Evolutionary conservation across 2,329 filamentous ascomycete genomes (phyloP), one percentile per base, ranked within the genome.

Genomic region (Diaporthe humulicola): DNA sequence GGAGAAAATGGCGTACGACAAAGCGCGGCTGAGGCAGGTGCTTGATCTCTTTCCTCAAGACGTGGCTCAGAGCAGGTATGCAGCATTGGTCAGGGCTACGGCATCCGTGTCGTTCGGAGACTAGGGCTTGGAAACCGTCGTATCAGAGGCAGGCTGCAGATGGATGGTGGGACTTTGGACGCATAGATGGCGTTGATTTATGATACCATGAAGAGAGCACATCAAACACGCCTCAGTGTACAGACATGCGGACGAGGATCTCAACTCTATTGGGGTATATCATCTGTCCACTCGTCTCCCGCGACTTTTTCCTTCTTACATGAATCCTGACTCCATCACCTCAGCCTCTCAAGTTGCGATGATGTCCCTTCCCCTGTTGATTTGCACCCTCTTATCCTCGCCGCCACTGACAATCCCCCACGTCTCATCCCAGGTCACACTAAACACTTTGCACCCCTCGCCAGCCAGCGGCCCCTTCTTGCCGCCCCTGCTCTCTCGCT

Each of bases 341-440:
- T 50, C 66, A 6, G 6, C 56, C 56, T 58, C 25, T 77, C 78
- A 86, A 81, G 81, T 80, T 45, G 82, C 80, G 58, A 90, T 80
- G 57, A 90, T 78, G 74, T 87, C 89, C 76, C 90, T 88, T 25
- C 91, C 92, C 78, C 90, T 89, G 84, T 99, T 98, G 76, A 99
- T 92, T 87, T 99, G 97, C 80, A 99, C 92, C 86, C 91, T 92
- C 87, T 97, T 98, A 82, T 99, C 97, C 88, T 98, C 96, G 22
- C 96, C 95, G 57, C 88, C 95, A 80, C 94, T 97, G 58, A 98
- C 93, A 82, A 99, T 96, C 1, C 97, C 97, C 81, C 97, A 91
- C 9, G 92, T 90, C 82, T 89, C 87, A 83, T 98, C 94, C 97
- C 97, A 99, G 75, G 88, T 90, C 7, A 98, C 94, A 45, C 91